phyloP scores from a whole-genome alignment of 148 eudicot species.

The Limonium bicolor region DNA sequence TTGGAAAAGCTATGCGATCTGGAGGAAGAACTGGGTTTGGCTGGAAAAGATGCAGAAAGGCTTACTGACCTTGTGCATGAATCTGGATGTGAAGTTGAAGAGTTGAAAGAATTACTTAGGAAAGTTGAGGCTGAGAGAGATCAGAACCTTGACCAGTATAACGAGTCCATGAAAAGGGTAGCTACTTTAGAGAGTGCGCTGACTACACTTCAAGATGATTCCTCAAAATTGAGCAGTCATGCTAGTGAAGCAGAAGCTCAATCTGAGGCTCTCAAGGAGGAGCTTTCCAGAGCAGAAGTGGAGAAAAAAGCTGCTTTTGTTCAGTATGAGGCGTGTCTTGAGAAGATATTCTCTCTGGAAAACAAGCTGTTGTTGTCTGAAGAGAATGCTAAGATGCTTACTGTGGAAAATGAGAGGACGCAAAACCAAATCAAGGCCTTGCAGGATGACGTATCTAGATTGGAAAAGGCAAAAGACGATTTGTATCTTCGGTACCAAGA shows the following conservation, averaged over 20 bases:
- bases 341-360: slow-evolving; percentile 42
- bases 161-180: slow-evolving; percentile 32
- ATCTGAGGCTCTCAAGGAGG: slow-evolving; percentile 28
- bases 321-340: slow-evolving; percentile 36
- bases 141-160: slow-evolving; percentile 19
- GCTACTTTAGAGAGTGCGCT: slow-evolving; percentile 34
- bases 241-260: slow-evolving; percentile 35
- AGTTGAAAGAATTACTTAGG: slow-evolving; percentile 43
- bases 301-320: slow-evolving; percentile 35
- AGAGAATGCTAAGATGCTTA: slow-evolving; percentile 24
- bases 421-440: slow-evolving; percentile 43
- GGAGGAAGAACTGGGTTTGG: slow-evolving; percentile 42
- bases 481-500: slow-evolving; percentile 27
- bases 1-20: slow-evolving; percentile 39
- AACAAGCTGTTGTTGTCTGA: slow-evolving; percentile 26
- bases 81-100: slow-evolving; percentile 44
- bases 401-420: slow-evolving; percentile 34
- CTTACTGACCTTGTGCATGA: slow-evolving; percentile 31
- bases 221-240: slow-evolving; percentile 20
- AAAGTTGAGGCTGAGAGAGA: slow-evolving; percentile 53
- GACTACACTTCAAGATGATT: slow-evolving; percentile 28
- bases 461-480: slow-evolving; percentile 43
- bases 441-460: slow-evolving; percentile 30
- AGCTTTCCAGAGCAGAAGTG: slow-evolving; percentile 30
- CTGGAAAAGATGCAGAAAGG: slow-evolving; percentile 27